Base-by-base conservation (phyloP, 352 stramenopile species). In the Phytophthora litchii region DNA sequence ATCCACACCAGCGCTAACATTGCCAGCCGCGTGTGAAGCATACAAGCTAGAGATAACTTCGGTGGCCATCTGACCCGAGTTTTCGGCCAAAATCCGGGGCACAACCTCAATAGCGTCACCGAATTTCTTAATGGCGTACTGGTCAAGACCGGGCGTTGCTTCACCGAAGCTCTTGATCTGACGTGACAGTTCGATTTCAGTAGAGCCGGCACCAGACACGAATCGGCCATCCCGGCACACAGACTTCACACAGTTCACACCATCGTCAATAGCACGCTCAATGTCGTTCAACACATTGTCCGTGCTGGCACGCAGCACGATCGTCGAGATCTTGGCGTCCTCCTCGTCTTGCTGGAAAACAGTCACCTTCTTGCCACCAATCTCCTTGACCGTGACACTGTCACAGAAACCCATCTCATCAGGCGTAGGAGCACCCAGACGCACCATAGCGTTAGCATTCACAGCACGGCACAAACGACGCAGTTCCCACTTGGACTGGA, bases 81-180 rank as follows among this genome's bases (percentile, higher is more conserved):
- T 99, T 74, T 99, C 97, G 2, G 97, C 96, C 48, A 99, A 80
- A 54, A 97, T 99, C 25, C 97, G 86, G 9, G 97, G 96, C 32
- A 99, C 91, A 35, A 99, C 91, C 74, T 99, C 97, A 25, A 99
- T 84, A 19, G 97, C 96, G 49, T 99, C 97, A 46, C 92, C 97
- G 78, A 99, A 99, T 72, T 99, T 98, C 60, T 97, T 96, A 74
- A 99, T 99, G 53, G 97, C 96, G 78, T 99, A 99, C 80, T 99
- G 97, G 73, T 99, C 97, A 49, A 99, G 86, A 19, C 97, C 98
- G 2, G 96, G 92, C 62, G 85, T 96, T n/a, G 92, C 91, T 56
- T 99, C 94, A 16, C 94, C 97, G 64, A 98, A 98, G 60, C 79
- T 90, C 60, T 96, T 87, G 43, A 99, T 88, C 62, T 96, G 89